A percentile compares a stretch with the other conserved stretches of the same genome.
These are phyloP conservation scores for Magnusiomyces clavatus DNA, from an alignment of 1,139 yeast genomes.

Conservation along the genomic window DNA sequence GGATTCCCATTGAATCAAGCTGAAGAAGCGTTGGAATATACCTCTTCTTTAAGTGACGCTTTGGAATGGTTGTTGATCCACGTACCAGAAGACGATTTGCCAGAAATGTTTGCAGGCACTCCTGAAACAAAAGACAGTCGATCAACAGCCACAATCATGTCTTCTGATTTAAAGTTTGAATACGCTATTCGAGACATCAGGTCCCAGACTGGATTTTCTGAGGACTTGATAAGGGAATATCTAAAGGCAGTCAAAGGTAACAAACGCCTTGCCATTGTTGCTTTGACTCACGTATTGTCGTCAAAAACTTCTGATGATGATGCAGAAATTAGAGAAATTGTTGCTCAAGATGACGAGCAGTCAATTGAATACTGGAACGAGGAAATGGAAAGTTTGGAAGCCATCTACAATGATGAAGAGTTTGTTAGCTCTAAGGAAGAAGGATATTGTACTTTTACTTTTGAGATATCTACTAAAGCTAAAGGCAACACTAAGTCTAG, in stretches of 20 bases:
- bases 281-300: conserved; percentile 30
- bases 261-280: conserved; percentile 47
- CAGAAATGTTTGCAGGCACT: conserved; percentile 36
- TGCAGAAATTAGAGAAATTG: background rate
- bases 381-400: conserved; percentile 62
- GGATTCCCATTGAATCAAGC: conserved; percentile 71
- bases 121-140: conserved; percentile 26
- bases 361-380: conserved; percentile 52
- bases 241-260: conserved; percentile 39
- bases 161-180: conserved; percentile 39
- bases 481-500: background rate
- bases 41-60: conserved; percentile 40
- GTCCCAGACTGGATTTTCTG: conserved; percentile 58
- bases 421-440: conserved; percentile 8
- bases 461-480: background rate
- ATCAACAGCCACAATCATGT: conserved; percentile 28
- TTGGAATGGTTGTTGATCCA: conserved; percentile 82
- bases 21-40: conserved; percentile 60
- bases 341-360: conserved; percentile 5
- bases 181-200: conserved; percentile 47
- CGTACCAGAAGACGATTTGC: conserved; percentile 90
- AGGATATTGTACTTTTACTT: conserved; percentile 2
- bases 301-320: conserved; percentile 17
- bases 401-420: conserved; percentile 40
- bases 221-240: conserved; percentile 50